These are phyloP conservation scores for Eimeria zaria DNA, from an alignment of 169 alveolate species.

Conservation along the genomic window DNA sequence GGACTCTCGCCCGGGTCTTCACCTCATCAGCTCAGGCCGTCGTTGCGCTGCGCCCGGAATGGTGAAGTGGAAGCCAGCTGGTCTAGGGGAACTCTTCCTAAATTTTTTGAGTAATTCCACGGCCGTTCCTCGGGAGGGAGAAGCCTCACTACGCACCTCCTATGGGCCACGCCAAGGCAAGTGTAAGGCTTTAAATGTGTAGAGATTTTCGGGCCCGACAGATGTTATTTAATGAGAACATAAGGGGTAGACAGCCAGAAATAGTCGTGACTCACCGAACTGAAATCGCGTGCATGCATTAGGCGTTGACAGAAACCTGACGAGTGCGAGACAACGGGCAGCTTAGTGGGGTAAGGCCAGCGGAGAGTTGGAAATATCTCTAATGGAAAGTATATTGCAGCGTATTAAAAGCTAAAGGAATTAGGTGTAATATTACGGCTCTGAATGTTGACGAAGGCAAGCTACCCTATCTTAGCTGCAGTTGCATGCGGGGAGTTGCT, in stretches of 20 bases:
- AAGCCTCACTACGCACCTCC: background rate
- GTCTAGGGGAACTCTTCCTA: too few relatives aligned
- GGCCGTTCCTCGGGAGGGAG: too few relatives aligned
- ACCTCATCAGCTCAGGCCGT: too few relatives aligned
- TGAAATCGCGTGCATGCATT: background rate
- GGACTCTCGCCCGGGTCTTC: too few relatives aligned
- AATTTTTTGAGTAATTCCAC: too few relatives aligned
- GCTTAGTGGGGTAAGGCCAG: background rate
- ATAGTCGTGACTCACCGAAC: background rate
- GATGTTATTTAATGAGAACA: background rate
- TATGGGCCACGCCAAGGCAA: background rate
- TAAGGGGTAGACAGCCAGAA: background rate
- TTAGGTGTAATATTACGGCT: too few relatives aligned
- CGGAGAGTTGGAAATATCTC: background rate
- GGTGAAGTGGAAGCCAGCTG: too few relatives aligned
- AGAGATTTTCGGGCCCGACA: background rate
- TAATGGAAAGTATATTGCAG: background rate
- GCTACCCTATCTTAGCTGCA: background rate
- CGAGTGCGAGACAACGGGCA: background rate
- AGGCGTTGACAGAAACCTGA: background rate
- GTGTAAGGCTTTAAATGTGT: background rate
- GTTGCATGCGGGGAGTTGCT: constrained; percentile 66
- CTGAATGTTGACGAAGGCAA: background rate
- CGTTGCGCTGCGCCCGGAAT: too few relatives aligned
- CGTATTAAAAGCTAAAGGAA: background rate